Conservation (phyloP, 2,329 filamentous ascomycete species). For the Ceratocystiopsis brevicomis region DNA sequence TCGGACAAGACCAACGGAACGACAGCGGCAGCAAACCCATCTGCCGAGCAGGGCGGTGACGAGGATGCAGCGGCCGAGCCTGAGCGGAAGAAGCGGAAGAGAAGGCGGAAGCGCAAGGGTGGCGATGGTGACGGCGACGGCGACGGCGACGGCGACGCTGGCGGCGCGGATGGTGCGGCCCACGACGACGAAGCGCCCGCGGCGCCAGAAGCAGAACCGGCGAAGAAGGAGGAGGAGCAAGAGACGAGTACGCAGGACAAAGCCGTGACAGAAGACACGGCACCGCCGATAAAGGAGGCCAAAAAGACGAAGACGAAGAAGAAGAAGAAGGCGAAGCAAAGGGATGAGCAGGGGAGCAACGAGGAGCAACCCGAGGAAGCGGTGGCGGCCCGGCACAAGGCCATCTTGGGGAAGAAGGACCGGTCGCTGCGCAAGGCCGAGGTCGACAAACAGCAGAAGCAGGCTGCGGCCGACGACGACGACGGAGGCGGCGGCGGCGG, state of each 20-base stretch:
- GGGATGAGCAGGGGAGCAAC: not conserved
- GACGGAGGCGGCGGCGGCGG: slow-evolving; percentile 12
- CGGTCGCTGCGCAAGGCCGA: slow-evolving; percentile 33
- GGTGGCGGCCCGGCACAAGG: slow-evolving; percentile 22
- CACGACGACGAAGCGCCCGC: not conserved
- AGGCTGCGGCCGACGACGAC: too few relatives aligned
- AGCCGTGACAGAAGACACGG: slow-evolving; percentile 14
- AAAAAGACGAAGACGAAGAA: slow-evolving; percentile 16
- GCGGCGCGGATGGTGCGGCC: not conserved
- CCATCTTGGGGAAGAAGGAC: slow-evolving; percentile 33
- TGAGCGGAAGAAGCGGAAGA: not conserved
- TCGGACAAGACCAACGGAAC: too few relatives aligned
- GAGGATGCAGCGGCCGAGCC: not conserved
- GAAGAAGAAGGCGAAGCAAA: slow-evolving; percentile 11
- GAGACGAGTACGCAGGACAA: not conserved
- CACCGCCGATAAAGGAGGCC: slow-evolving; percentile 14
- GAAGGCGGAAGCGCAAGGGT: slow-evolving; percentile 7
- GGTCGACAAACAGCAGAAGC: slow-evolving; percentile 17
- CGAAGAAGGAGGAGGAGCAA: not conserved
- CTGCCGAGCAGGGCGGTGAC: not conserved
- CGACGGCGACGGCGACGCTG: not conserved
- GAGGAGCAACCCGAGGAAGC: slow-evolving; percentile 11
- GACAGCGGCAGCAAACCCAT: too few relatives aligned
- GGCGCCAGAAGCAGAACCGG: not conserved
- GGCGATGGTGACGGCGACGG: slow-evolving; percentile 1